Percentiles rank a stretch among this genome's conserved stretches.
Conservation (phyloP, 805 yeast genomes). For the Lachancea waltii region DNA sequence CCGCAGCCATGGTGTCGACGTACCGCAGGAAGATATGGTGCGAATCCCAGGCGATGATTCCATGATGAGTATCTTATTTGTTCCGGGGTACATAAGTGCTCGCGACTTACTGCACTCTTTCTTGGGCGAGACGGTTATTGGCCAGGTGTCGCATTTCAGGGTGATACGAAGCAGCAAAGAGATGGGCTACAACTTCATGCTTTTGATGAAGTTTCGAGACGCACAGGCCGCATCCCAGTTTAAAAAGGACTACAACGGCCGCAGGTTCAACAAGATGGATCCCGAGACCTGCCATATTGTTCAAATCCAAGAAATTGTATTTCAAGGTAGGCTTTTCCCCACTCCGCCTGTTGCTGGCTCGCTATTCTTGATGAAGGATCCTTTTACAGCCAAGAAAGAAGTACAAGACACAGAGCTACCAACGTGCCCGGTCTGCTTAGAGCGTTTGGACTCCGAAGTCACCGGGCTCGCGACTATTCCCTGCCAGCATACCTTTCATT, state of each 20-base stretch:
- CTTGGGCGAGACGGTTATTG: conserved; percentile 53
- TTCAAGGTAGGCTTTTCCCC: conserved; percentile 30
- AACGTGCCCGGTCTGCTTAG: conserved; percentile 89
- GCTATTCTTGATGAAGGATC: conserved; percentile 57
- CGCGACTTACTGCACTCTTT: conserved; percentile 71
- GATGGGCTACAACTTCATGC: conserved; percentile 57
- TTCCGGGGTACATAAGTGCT: conserved; percentile 82
- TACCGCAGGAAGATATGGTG: conserved; percentile 14
- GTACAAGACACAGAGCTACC: conserved; percentile 56
- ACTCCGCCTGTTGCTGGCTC: conserved; percentile 15
- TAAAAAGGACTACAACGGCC: conserved; percentile 61
- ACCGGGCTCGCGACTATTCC: conserved; percentile 83
- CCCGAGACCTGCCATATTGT: conserved; percentile 80
- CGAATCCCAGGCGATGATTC: conserved; percentile 48
- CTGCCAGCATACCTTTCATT: conserved; percentile 90
- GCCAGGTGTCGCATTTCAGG: conserved; percentile 64
- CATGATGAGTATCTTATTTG: conserved; percentile 73
- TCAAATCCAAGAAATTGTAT: conserved; percentile 53
- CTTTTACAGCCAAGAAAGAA: conserved; percentile 44
- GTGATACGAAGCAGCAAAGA: conserved; percentile 57
- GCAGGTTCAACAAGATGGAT: conserved; percentile 77
- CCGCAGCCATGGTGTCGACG: not conserved
- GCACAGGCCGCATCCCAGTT: conserved; percentile 54
- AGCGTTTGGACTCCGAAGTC: conserved; percentile 72
- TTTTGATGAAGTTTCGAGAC: conserved; percentile 64